Base-by-base conservation (phyloP, 2,329 filamentous ascomycete genomes). In the Verruconis gallopava region DNA sequence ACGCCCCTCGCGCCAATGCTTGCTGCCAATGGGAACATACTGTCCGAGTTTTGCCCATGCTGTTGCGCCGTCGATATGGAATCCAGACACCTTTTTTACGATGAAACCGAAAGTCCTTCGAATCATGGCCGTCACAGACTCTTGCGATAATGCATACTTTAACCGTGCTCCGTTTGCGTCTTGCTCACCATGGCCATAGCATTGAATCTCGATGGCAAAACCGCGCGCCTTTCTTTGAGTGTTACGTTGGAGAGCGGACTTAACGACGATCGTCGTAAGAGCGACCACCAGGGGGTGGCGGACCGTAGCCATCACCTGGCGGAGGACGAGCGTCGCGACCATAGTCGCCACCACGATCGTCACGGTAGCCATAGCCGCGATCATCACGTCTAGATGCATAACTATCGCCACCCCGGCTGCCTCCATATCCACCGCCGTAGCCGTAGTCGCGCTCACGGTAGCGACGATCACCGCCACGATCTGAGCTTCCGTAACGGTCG, bases 381-480 rank as follows among this genome's bases (percentile, higher is more conserved):
- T 33, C 44, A 42, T 55, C 51, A 46, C 60, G 57, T 37, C 52
- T 53, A 14, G 33, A 38, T 20, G 33, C 44, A 20, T 46, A 45
- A 11, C 41, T 21, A 22, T 46, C 44, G 21, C 21, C 42, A 21
- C 44, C 33, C 17, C 43, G 40, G n/a, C 40, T 33, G 22, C 43
- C 11, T 4, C 40, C 30, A 38, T 38, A 21, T 13, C 21, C 38
- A 14, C 40, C 15, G 45, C 62, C 62, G 46, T 67, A 67, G 47
- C 68, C 64, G 48, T 71, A 69, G 44, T 67, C 65, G 46, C 67
- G 55, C 37, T 57, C 58, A 44, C 67, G 65, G 40, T 68, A 62
- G 44, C 62, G 57, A 47, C 67, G 53, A 46, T 22, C 33, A n/a
- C 40, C 33, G 2, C 43, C 43, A 37, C 37, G 43, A 44, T 66